Base-by-base conservation (phyloP, 257 asterid species). In the Ilex asprella region DNA sequence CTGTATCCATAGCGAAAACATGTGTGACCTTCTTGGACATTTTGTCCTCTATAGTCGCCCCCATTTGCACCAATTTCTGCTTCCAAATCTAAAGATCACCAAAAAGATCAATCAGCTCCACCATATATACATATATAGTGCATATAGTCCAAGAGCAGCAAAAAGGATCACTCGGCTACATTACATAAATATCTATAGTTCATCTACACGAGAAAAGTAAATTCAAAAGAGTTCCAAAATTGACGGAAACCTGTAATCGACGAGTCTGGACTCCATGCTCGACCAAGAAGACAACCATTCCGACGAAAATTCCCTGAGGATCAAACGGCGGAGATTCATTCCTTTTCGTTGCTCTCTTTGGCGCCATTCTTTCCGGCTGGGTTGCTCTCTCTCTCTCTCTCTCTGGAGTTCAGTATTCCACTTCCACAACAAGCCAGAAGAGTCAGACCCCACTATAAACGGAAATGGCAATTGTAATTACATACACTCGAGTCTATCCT, bases 281-380 rank as follows among this genome's bases (percentile, higher is more conserved):
- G 12, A 77, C 63, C 1, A 83, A 68, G 84, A 77, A 79, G 58
- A 81, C 96, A 49, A 60, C 57, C 81, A 93, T 79, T 27, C 81
- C 87, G 10, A 84, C 73, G 80, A 93, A 93, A 70, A 93, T 93
- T 58, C 97, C 99, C 30, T 82, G 58, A 55, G 97, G 94, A 77
- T 93, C 95, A 0, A 77, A 79, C 63, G 85, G 86, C n/a, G 81
- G 76, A 76, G 87, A 79, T 73, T 78, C 83, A 39, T 53, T 77
- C 81, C 44, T 70, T 66, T 57, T 68, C 16, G 21, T 51, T 11
- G 39, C 86, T 60, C 77, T 56, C 79, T 73, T 88, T 82, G 90
- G 92, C 90, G 96, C 87, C 98, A 84, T 88, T 76, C 4, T 29
- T 55, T 65, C 30, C 0, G 14, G 5, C 16, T 21, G 27, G 27